Base-by-base conservation (phyloP, 345 rosid species). In the Conringia planisiliqua region DNA sequence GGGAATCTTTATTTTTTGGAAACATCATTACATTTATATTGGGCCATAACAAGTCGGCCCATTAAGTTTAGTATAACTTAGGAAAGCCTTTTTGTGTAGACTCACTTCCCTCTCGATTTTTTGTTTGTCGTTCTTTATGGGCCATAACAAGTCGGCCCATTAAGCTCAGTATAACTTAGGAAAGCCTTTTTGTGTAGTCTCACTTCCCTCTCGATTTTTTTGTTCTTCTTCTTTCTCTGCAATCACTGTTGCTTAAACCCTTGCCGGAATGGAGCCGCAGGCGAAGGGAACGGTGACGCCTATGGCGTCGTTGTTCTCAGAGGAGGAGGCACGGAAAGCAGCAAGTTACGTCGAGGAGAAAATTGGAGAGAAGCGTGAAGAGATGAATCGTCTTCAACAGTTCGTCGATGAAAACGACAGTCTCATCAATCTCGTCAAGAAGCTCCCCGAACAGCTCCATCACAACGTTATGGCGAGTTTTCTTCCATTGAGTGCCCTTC, bases 391-490 rank as follows among this genome's bases (percentile, higher is more conserved):
- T 17, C 57, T 90, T 40, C 84, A 77, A 43, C 82, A 81, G 51
- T 90, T 86, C 83, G 78, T 83, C 68, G 78, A 86, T 64, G 96
- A 91, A 27, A 94, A 94, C 82, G 38, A 74, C 47, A 79, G 52
- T 67, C 85, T 94, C 62, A 83, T 87, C 50, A 83, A 78, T 80
- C 92, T 84, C 68, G 82, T 94, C 55, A 82, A 81, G 32, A 83
- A 82, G 69, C 93, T 94, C 11, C 97, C 96, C 58, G 87, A 91
- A 26, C 83, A 91, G 59, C 97, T 95, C 52, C 87, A 89, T 79
- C 93, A 87, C 78, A 89, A 88, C 56, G 69, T 91, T 67, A 91
- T 91, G 97, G 96, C 68, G 76, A 81, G 76, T 68, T 63, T 52
- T 10, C 22, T 51, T n/a, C 30, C 24, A 5, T 32, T 48, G 6